Evolutionary conservation across 495 filamentous ascomycete genomes (phyloP).

Genomic region (Hypoxylon lenormandii): DNA sequence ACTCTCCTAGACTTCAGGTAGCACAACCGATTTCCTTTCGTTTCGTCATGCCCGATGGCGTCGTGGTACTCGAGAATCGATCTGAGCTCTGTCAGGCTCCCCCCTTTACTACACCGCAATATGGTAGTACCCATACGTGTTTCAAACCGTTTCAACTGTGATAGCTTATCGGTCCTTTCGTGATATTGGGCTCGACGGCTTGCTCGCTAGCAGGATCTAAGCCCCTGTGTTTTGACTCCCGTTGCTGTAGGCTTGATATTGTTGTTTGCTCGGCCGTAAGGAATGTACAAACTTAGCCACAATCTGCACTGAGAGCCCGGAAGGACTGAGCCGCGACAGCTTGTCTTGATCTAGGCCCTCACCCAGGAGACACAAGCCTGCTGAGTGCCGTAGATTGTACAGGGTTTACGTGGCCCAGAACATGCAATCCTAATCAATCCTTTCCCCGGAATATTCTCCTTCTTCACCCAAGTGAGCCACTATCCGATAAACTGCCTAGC

Average conservation of each 20-base stretch:
- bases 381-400: conserved; percentile 42
- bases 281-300: conserved; percentile 38
- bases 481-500: conserved; percentile 35
- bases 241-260: conserved; percentile 26
- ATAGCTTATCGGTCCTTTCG: conserved; percentile 44
- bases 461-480: conserved; percentile 39
- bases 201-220: conserved; percentile 11
- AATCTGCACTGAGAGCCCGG: conserved; percentile 24
- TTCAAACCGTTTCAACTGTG: conserved; percentile 48
- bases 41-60: conserved; percentile 49
- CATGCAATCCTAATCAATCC: conserved; percentile 35
- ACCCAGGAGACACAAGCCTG: conserved; percentile 42
- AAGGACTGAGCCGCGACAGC: conserved; percentile 24
- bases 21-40: conserved; percentile 47
- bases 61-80: conserved; percentile 42
- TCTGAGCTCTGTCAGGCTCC: conserved; percentile 22
- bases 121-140: conserved; percentile 42
- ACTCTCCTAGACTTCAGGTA: conserved; percentile 37
- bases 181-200: conserved; percentile 11
- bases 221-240: conserved; percentile 13
- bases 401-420: conserved; percentile 48
- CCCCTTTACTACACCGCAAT: conserved; percentile 38
- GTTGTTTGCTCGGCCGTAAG: conserved; percentile 46
- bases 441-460: conserved; percentile 35
- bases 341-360: conserved; percentile 44